These are phyloP conservation scores for Nitzschia sp. DNA, from an alignment of 108 stramenopile genomes.

Conservation along the genomic window DNA sequence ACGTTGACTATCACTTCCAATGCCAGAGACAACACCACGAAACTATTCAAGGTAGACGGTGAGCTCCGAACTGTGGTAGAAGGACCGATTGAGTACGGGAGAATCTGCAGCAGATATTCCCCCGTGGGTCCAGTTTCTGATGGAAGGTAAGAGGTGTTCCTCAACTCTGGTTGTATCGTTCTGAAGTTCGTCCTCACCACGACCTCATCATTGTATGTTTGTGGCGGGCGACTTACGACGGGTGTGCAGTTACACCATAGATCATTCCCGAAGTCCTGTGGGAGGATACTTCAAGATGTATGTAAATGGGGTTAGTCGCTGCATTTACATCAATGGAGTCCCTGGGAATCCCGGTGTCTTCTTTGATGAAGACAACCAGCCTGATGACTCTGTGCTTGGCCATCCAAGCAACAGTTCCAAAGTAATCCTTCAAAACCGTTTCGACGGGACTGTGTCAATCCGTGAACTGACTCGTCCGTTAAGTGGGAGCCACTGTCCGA, in stretches of 20 bases:
- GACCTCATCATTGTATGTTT: too few species aligned
- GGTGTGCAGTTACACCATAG: too few species aligned
- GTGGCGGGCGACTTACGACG: too few species aligned
- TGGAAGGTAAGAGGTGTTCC: too few species aligned
- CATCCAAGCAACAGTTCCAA: not conserved
- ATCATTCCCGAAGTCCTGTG: too few species aligned
- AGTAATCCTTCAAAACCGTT: not conserved
- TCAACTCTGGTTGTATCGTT: too few species aligned
- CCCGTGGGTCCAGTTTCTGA: too few species aligned
- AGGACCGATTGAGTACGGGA: not conserved
- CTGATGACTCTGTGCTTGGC: not conserved
- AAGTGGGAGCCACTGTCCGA: not conserved
- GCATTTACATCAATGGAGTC: not conserved
- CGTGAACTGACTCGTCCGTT: constrained; percentile 5
- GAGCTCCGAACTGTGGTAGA: not conserved
- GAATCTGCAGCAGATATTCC: too few species aligned
- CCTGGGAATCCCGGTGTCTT: constrained; percentile 8
- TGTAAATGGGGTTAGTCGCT: too few species aligned
- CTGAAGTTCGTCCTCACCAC: too few species aligned
- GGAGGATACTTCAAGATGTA: too few species aligned
- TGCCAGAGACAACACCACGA: not conserved
- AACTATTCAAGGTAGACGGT: not conserved
- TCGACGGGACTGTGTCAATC: not conserved
- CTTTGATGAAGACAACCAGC: not conserved
- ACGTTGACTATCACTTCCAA: not conserved